Evolutionary conservation across 768 basidiomycete species (phyloP).

Genomic region (Rhodotorula kratochvilovae): DNA sequence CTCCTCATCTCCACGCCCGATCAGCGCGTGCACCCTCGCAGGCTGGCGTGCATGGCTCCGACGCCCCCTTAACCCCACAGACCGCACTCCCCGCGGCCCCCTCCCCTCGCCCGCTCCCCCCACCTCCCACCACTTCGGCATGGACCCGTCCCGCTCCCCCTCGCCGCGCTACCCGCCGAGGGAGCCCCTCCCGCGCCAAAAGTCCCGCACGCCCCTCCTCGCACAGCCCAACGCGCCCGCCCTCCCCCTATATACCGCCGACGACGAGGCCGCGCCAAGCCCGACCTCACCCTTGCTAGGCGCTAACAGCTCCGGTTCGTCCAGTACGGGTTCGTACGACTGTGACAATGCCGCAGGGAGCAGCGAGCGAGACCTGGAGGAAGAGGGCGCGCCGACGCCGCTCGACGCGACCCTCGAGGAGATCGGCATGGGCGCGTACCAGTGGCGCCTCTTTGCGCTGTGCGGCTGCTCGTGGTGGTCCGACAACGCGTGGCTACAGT

Average conservation of each 20-base stretch:
- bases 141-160: too few relatives aligned
- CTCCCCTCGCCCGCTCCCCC: too few relatives aligned
- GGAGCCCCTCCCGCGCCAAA: not conserved
- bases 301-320: not conserved
- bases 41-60: not conserved
- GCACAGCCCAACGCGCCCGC: not conserved
- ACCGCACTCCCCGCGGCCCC: too few relatives aligned
- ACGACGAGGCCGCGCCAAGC: not conserved
- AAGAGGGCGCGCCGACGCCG: too few relatives aligned
- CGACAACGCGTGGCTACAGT: slow-evolving; percentile 84
- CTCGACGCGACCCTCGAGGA: too few relatives aligned
- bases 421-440: too few relatives aligned
- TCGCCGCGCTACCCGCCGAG: not conserved
- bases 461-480: slow-evolving; percentile 94
- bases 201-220: slow-evolving; percentile 8
- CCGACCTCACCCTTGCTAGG: not conserved
- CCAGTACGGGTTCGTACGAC: not conserved
- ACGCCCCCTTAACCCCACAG: too few relatives aligned
- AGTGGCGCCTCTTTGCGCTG: slow-evolving; percentile 55
- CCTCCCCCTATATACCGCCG: not conserved
- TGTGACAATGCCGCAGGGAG: not conserved
- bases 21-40: too few relatives aligned
- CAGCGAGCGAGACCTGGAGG: too few relatives aligned
- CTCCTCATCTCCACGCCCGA: too few relatives aligned
- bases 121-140: too few relatives aligned